phyloP scores from a whole-genome alignment of 345 rosid species.

The Rubroshorea leprosula region DNA sequence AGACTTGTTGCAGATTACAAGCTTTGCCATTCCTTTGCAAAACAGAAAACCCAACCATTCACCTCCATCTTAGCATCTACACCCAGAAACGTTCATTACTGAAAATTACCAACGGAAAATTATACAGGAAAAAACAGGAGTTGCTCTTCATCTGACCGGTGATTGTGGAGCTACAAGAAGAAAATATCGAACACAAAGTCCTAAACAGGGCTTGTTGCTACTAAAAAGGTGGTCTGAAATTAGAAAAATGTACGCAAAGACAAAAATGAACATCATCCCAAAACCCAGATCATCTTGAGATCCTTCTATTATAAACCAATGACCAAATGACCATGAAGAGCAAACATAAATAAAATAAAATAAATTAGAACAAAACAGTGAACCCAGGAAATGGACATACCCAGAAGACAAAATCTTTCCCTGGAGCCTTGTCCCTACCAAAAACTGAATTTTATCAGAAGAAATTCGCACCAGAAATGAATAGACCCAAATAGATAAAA shows the following conservation, averaged over 20 bases:
- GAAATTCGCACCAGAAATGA: constrained; percentile 22
- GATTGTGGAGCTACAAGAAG: too few species aligned
- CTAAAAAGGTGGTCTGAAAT: too few species aligned
- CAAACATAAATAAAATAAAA: background rate
- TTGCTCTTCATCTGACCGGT: too few species aligned
- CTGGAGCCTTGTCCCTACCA: constrained; percentile 35
- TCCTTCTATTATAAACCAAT: constrained; percentile 29
- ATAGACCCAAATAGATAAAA: constrained; percentile 53
- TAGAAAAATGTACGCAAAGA: constrained; percentile 22
- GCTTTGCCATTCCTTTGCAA: constrained; percentile 38
- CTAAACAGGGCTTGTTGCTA: constrained; percentile 12
- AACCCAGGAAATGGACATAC: constrained; percentile 29
- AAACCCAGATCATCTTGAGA: constrained; percentile 25
- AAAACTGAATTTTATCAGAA: constrained; percentile 25
- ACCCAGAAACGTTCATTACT: constrained; percentile 3
- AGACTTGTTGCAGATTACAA: constrained; percentile 30
- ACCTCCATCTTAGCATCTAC: constrained; percentile 29
- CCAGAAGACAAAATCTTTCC: constrained; percentile 44
- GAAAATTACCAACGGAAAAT: too few species aligned
- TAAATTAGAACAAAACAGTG: constrained; percentile 10
- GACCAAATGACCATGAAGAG: constrained; percentile 21
- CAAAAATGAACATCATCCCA: constrained; percentile 25
- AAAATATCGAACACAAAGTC: constrained; percentile 17
- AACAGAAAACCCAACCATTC: constrained; percentile 6
- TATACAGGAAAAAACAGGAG: too few species aligned